Percentiles rank a stretch among this genome's conserved stretches.
These are phyloP conservation scores for Nicotiana sylvestris DNA, from an alignment of 257 asterid species.

Conservation along the genomic window DNA sequence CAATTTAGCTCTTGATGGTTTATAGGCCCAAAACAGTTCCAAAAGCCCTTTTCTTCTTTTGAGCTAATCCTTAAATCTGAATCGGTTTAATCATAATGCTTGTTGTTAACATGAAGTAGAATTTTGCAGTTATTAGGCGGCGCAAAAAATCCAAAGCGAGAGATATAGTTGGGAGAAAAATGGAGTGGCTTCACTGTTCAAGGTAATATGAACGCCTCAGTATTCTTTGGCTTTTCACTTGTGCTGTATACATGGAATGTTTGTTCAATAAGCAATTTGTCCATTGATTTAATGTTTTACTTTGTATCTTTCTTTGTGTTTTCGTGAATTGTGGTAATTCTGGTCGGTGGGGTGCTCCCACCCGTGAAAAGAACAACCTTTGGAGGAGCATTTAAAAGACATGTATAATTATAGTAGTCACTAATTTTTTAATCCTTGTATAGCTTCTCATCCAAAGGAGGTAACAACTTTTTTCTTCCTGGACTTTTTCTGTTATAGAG, in stretches of 20 bases:
- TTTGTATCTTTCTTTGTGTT: background rate
- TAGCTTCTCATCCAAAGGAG: background rate
- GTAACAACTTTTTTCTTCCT: background rate
- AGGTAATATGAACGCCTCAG: conserved; percentile 17
- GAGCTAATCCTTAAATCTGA: background rate
- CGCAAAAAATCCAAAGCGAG: background rate
- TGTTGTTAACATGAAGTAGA: background rate
- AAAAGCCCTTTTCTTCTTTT: background rate
- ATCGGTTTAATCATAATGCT: background rate
- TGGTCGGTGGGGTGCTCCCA: background rate
- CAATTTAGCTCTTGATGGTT: too few relatives aligned
- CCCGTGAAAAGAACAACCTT: background rate
- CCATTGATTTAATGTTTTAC: background rate
- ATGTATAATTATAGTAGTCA: background rate
- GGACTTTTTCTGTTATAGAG: background rate
- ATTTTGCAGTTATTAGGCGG: background rate
- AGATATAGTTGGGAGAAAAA: background rate
- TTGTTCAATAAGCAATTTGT: background rate
- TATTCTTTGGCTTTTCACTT: background rate
- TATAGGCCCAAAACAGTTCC: too few relatives aligned
- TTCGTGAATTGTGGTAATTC: background rate
- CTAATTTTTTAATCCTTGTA: background rate
- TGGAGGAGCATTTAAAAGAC: background rate
- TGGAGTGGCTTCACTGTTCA: conserved; percentile 34
- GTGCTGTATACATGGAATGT: background rate